A percentile compares a stretch with the other conserved stretches of the same genome.
Conservation (phyloP, 2,329 filamentous ascomycete species). For the Aspergillus sp. region DNA sequence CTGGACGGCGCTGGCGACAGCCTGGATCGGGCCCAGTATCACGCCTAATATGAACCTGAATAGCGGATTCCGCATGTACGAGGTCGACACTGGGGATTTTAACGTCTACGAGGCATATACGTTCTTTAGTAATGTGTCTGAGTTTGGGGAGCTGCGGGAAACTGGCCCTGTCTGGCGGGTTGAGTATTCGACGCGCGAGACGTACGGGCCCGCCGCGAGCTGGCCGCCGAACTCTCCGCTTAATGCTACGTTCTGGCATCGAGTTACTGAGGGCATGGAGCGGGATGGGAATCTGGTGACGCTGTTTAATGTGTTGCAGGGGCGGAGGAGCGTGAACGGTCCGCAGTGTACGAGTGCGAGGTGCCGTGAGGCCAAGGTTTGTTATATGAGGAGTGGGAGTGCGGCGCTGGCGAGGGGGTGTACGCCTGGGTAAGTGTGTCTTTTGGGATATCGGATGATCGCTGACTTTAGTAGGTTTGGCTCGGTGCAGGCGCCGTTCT, state of each 20-base stretch:
- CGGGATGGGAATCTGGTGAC: constrained; percentile 48
- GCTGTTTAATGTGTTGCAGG: constrained; percentile 51
- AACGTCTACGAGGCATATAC: constrained; percentile 55
- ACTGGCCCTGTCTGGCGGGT: constrained; percentile 48
- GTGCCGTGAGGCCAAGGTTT: constrained; percentile 55
- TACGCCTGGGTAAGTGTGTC: constrained; percentile 44
- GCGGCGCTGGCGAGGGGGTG: constrained; percentile 51
- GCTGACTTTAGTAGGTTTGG: background rate
- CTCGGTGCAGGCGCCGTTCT: background rate
- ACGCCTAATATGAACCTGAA: constrained; percentile 56
- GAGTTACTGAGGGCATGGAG: constrained; percentile 57
- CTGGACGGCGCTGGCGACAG: constrained; percentile 46
- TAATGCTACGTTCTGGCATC: constrained; percentile 60
- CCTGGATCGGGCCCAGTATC: constrained; percentile 53
- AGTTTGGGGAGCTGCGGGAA: constrained; percentile 37
- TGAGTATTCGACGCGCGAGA: constrained; percentile 53
- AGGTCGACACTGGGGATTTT: constrained; percentile 54
- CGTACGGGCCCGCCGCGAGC: constrained; percentile 43
- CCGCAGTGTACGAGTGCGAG: constrained; percentile 52
- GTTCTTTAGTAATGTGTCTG: constrained; percentile 51
- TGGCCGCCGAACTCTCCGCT: constrained; percentile 52
- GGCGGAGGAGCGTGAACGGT: constrained; percentile 50
- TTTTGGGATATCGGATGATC: background rate
- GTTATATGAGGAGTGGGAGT: constrained; percentile 59
- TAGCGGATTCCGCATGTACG: constrained; percentile 53